Conservation (phyloP, 176 grass and related monocot genomes). For the Eragrostis nindensis region DNA sequence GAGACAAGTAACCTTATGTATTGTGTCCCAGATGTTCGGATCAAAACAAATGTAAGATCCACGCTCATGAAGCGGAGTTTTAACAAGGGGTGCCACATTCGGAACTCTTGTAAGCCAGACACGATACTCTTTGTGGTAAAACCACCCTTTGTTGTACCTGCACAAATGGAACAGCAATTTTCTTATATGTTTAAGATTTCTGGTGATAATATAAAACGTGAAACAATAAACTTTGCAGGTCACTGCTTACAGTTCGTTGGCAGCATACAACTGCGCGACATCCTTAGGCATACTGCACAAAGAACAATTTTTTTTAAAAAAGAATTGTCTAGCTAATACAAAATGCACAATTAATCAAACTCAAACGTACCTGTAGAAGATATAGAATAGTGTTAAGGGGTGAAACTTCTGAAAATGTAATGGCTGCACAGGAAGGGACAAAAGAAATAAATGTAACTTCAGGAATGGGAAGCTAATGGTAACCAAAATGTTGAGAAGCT, state of each 20-base stretch:
- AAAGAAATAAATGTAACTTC: constrained; percentile 23
- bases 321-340: constrained; percentile 27
- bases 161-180: constrained; percentile 24
- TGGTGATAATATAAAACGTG: not conserved
- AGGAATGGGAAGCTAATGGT: constrained; percentile 23
- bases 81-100: constrained; percentile 60
- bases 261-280: constrained; percentile 86
- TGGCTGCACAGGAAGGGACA: constrained; percentile 56
- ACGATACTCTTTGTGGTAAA: constrained; percentile 85
- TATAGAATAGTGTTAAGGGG: constrained; percentile 79
- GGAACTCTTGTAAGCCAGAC: constrained; percentile 78
- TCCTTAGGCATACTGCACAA: constrained; percentile 96
- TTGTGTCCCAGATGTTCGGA: constrained; percentile 70
- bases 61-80: constrained; percentile 73
- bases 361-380: constrained; percentile 85
- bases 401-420: constrained; percentile 79
- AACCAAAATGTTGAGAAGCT: constrained; percentile 28
- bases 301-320: constrained; percentile 21
- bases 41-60: constrained; percentile 83
- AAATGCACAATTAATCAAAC: constrained; percentile 30
- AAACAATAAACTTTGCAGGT: constrained; percentile 11
- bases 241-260: constrained; percentile 80
- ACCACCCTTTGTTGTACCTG: constrained; percentile 86
- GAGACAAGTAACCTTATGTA: constrained; percentile 64
- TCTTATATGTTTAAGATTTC: not conserved